Evolutionary conservation across 257 asterid genomes (phyloP).

Genomic region (Euphrasia confusa): DNA sequence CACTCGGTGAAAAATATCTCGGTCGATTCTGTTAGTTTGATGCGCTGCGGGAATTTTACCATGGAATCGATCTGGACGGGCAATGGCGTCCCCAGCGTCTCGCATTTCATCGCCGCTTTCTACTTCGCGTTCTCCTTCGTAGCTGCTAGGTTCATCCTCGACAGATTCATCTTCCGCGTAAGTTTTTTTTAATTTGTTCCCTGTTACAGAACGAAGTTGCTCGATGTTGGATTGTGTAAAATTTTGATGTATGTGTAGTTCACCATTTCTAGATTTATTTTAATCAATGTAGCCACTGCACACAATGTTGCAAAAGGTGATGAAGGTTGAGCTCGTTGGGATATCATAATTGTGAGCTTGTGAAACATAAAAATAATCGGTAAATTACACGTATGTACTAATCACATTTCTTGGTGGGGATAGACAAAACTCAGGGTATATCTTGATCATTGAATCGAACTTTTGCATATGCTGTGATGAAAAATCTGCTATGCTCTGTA

Average conservation of each 20-base stretch:
- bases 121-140: constrained; percentile 53
- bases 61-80: constrained; percentile 58
- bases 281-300: not conserved
- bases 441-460: not conserved
- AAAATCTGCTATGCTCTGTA: not conserved
- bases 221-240: not conserved
- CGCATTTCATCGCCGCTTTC: constrained; percentile 48
- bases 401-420: not conserved
- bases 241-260: constrained; percentile 11
- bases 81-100: constrained; percentile 43
- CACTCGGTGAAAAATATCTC: not conserved
- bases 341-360: not conserved
- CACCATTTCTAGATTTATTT: not conserved
- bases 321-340: not conserved
- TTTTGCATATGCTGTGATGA: not conserved
- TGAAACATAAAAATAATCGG: not conserved
- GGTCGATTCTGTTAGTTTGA: constrained; percentile 7
- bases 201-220: not conserved
- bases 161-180: constrained; percentile 72
- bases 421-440: not conserved
- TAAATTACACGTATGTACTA: not conserved
- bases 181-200: constrained; percentile 18
- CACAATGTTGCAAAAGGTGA: not conserved
- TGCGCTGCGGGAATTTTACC: constrained; percentile 20
- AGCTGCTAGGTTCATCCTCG: constrained; percentile 66